Evolutionary conservation across 257 asterid genomes (phyloP).

Genomic region (Avicennia marina): DNA sequence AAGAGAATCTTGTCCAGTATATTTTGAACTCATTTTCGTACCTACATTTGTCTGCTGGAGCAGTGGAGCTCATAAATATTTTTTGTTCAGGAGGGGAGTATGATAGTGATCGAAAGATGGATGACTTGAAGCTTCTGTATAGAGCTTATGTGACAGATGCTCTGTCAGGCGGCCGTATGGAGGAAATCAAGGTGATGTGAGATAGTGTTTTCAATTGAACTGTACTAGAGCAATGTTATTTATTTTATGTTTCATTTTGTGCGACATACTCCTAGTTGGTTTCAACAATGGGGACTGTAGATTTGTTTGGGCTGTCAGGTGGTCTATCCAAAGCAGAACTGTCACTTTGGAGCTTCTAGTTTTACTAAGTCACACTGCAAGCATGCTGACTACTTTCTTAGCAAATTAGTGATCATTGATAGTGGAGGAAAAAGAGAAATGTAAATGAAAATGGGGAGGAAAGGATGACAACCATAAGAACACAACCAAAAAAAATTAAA

Average conservation of each 20-base stretch:
- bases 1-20: constrained; percentile 8
- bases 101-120: constrained; percentile 69
- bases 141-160: constrained; percentile 68
- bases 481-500: too few species aligned
- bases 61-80: constrained; percentile 17
- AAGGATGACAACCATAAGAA: too few species aligned
- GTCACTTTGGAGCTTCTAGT: not conserved
- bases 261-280: too few species aligned
- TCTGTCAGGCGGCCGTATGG: constrained; percentile 78
- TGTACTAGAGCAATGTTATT: constrained; percentile 1
- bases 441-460: too few species aligned
- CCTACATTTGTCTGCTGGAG: constrained; percentile 17
- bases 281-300: not conserved
- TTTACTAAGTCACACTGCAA: too few species aligned
- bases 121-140: constrained; percentile 80
- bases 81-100: constrained; percentile 68
- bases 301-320: not conserved
- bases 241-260: not conserved
- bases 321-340: not conserved
- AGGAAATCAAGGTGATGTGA: constrained; percentile 68
- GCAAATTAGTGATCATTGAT: too few species aligned
- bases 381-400: too few species aligned
- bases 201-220: not conserved
- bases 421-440: too few species aligned
- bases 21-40: constrained; percentile 8